Evolutionary conservation across 139 green algal genomes (phyloP), one percentile per base, ranked within the genome.

Genomic region (Closterium sp.): DNA sequence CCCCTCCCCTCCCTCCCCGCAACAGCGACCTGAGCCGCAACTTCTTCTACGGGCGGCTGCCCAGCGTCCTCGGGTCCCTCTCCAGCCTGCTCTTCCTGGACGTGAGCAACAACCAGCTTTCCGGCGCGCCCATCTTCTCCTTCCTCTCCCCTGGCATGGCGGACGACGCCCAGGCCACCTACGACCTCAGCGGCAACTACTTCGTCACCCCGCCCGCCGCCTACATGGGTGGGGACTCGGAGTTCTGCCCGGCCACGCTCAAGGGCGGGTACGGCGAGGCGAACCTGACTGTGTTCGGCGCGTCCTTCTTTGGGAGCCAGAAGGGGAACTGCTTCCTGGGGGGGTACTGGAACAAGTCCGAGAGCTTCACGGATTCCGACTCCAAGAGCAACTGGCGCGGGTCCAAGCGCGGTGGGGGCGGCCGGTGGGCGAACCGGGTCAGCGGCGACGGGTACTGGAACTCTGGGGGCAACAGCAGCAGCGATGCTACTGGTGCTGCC

Each of bases 51-150:
- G 83, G 83, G 30, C 30, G 83, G 16, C 30, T 86, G 21, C 83
- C 83, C 2, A 33, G 16, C 83, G n/a, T 33, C 19, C n/a, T 86
- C 1, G 30, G 30, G 19, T 86, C 83, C 2, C 83, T 86, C 19
- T 23, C 83, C 23, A 33, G 2, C 30, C 83, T 86, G 21, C 30
- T 33, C 83, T 86, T 86, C 83, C 83, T 86, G 7, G 83, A 86
- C 83, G 83, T 86, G 21, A 86, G 83, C 83, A 86, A 86, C 83
- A 86, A 86, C 83, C 83, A 86, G 83, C 83, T 86, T 23, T 86
- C 83, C 1, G 83, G 83, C 28, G 16, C 83, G 21, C 30, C 30
- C 7, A 32, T 33, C 83, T 86, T 33, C 8, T 32, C 30, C 83
- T 86, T 86, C n/a, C 3, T 33, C 83, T 86, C 83, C 2, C 30